A percentile compares a stretch with the other conserved stretches of the same genome.
These are phyloP conservation scores for Xylaria sp. DNA, from an alignment of 2,329 filamentous ascomycete genomes.

Conservation along the genomic window DNA sequence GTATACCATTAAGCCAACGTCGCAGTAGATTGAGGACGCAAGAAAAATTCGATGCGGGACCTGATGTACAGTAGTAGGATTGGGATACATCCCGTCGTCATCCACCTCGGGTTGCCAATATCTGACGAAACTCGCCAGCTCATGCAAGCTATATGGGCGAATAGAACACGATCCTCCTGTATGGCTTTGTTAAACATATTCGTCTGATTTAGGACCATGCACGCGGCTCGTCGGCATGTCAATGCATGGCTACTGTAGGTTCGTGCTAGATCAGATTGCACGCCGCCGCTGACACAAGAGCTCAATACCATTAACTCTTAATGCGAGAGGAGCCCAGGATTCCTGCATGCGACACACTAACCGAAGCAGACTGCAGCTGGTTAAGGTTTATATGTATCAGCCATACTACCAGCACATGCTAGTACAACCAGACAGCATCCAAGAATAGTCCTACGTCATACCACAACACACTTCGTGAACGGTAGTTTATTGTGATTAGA, in stretches of 20 bases:
- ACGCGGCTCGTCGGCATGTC: conserved; percentile 23
- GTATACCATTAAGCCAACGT: conserved; percentile 16
- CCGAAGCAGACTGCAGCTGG: conserved; percentile 2
- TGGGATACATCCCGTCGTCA: conserved; percentile 4
- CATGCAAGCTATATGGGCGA: conserved; percentile 9
- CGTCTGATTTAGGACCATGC: conserved; percentile 14
- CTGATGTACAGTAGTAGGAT: not conserved
- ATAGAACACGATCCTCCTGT: conserved; percentile 1
- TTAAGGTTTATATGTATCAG: not conserved
- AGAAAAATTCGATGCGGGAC: conserved; percentile 1
- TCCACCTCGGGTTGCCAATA: not conserved
- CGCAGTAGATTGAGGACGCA: too few species aligned
- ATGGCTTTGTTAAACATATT: conserved; percentile 4
- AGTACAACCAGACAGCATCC: not conserved
- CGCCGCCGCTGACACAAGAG: conserved; percentile 1
- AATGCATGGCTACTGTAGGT: conserved; percentile 16
- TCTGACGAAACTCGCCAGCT: conserved; percentile 1
- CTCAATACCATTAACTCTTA: not conserved
- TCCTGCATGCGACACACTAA: not conserved
- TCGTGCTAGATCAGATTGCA: conserved; percentile 12
- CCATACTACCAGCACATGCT: not conserved
- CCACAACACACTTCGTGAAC: not conserved
- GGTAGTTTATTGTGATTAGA: not conserved
- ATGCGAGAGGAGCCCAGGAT: not conserved
- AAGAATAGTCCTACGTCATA: not conserved